Percentiles rank a stretch among this genome's conserved stretches.
Conservation (phyloP, 345 rosid species). For the Euphorbia pulcherrima region DNA sequence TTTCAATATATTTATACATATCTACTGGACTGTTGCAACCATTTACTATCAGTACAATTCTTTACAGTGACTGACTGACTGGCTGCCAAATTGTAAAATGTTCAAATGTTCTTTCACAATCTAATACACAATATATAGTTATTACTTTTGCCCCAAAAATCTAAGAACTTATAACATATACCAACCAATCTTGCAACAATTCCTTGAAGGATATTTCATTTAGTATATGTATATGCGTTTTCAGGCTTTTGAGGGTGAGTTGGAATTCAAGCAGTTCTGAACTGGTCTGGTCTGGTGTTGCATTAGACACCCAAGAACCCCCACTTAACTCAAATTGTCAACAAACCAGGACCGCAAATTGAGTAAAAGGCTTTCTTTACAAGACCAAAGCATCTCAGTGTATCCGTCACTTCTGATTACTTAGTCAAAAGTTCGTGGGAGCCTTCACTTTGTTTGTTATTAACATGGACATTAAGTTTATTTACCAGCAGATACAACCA, state of each 20-base stretch:
- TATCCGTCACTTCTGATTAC: neutral
- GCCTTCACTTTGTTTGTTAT: neutral
- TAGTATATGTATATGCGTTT: neutral
- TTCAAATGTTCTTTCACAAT: neutral
- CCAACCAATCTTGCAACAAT: too few species aligned
- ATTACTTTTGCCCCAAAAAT: neutral
- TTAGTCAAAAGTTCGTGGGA: neutral
- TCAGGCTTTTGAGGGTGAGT: neutral
- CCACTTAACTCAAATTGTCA: too few species aligned
- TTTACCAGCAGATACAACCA: neutral
- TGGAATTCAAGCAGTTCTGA: neutral
- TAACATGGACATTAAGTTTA: neutral
- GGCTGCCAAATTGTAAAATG: neutral
- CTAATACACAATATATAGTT: neutral
- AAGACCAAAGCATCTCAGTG: neutral
- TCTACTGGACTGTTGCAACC: neutral
- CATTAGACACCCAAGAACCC: too few species aligned
- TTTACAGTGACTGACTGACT: neutral
- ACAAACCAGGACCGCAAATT: neutral
- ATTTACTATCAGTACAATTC: neutral
- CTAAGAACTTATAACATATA: too few species aligned
- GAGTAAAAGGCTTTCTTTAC: too few species aligned
- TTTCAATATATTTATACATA: too few species aligned
- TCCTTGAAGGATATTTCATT: neutral
- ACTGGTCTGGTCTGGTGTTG: neutral